These are phyloP conservation scores for Aspergillus kassunensis DNA, from an alignment of 495 filamentous ascomycete species.

Conservation along the genomic window DNA sequence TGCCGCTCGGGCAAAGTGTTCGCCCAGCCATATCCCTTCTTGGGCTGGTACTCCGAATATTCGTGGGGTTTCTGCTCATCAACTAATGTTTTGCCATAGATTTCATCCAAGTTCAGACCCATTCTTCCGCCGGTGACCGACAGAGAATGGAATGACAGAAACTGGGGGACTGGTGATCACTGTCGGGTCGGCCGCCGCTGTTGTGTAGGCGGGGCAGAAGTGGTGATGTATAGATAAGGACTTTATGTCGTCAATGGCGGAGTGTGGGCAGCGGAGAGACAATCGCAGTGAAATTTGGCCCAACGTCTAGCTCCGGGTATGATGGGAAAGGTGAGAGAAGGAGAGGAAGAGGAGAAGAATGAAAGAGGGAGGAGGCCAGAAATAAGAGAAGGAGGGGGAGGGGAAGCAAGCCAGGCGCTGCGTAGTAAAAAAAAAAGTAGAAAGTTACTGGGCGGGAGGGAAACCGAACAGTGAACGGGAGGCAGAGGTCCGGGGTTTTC, in stretches of 20 bases:
- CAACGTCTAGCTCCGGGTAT: constrained; percentile 26
- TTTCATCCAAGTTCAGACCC: constrained; percentile 63
- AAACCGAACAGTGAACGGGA: constrained; percentile 24
- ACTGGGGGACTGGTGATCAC: constrained; percentile 16
- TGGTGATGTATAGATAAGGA: constrained; percentile 16
- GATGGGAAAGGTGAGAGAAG: constrained; percentile 21
- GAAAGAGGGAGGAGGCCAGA: constrained; percentile 25
- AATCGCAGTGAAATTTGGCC: constrained; percentile 18
- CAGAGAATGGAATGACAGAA: constrained; percentile 38
- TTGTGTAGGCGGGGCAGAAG: constrained; percentile 17
- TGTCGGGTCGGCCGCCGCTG: constrained; percentile 21
- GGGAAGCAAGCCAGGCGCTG: constrained; percentile 18
- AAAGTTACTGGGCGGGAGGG: constrained; percentile 13
- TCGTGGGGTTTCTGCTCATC: constrained; percentile 55
- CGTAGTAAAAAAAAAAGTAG: constrained; percentile 24
- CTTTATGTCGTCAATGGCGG: constrained; percentile 34
- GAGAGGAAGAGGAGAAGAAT: constrained; percentile 21
- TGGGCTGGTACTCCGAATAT: constrained; percentile 84
- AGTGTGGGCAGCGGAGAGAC: constrained; percentile 24
- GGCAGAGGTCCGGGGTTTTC: constrained; percentile 31
- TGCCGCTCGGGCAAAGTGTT: constrained; percentile 93
- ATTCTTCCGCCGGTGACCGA: constrained; percentile 55
- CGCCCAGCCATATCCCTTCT: constrained; percentile 88
- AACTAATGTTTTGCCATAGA: constrained; percentile 59
- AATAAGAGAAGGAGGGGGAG: constrained; percentile 17